phyloP scores from a whole-genome alignment of 2,329 filamentous ascomycete genomes.

The Cadophora gregata region DNA sequence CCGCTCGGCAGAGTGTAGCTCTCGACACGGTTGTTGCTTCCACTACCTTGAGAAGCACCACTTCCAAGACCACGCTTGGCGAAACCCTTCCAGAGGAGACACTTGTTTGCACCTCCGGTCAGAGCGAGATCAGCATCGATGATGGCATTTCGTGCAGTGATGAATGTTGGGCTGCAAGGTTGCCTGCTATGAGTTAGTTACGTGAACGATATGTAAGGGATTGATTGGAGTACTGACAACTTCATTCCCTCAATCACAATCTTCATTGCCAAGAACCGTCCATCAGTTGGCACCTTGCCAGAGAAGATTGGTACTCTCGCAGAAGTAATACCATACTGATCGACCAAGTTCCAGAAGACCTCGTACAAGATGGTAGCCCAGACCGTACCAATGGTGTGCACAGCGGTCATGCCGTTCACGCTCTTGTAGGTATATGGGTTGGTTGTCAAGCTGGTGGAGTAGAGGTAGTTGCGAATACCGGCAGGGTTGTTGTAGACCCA shows the following conservation, averaged over 20 bases:
- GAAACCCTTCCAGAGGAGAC: conserved; percentile 60
- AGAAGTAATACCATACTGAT: conserved; percentile 59
- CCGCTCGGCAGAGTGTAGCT: conserved; percentile 20
- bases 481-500: conserved; percentile 53
- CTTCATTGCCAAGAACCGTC: conserved; percentile 49
- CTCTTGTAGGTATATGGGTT: conserved; percentile 58
- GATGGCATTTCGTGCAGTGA: conserved; percentile 60
- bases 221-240: conserved; percentile 43
- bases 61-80: conserved; percentile 61
- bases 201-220: background rate
- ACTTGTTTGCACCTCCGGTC: conserved; percentile 57
- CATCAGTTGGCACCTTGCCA: conserved; percentile 55
- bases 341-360: conserved; percentile 62
- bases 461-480: conserved; percentile 57
- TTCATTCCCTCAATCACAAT: conserved; percentile 58
- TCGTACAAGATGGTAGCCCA: conserved; percentile 62
- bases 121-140: conserved; percentile 59
- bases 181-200: conserved; percentile 44
- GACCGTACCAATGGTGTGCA: conserved; percentile 57
- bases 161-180: conserved; percentile 61
- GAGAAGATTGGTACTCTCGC: conserved; percentile 50
- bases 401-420: conserved; percentile 47
- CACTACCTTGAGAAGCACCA: conserved; percentile 21
- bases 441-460: conserved; percentile 55
- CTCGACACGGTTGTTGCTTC: conserved; percentile 15